Conservation (phyloP, 768 basidiomycete species). For the Rhodotorula graminis region DNA sequence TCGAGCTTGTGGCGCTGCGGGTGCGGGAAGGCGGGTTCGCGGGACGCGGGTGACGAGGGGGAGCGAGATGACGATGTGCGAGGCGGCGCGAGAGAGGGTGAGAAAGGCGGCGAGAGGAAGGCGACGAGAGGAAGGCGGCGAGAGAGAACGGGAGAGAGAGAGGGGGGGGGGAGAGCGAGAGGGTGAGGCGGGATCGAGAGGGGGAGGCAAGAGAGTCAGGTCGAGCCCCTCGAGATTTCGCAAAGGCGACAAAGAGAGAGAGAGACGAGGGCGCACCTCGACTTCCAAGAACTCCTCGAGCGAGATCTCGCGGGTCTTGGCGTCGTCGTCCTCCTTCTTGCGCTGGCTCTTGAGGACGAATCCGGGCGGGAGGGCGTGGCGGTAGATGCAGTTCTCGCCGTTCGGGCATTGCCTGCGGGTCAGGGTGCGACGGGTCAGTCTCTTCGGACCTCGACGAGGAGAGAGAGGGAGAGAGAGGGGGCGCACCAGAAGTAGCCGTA, state of each 20-base stretch:
- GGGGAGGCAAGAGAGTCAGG: too few relatives aligned
- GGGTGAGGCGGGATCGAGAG: neutral
- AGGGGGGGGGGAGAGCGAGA: neutral
- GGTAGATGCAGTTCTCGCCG: neutral
- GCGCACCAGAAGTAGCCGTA: slow-evolving; percentile 81
- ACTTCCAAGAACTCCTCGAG: slow-evolving; percentile 96
- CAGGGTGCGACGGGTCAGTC: neutral
- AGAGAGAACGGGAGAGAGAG: neutral
- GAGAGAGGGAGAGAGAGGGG: neutral
- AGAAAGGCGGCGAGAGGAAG: too few relatives aligned
- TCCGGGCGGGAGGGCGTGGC: slow-evolving; percentile 87
- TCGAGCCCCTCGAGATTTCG: too few relatives aligned
- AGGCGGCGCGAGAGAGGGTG: too few relatives aligned
- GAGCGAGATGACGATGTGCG: too few relatives aligned
- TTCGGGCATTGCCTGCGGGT: slow-evolving; percentile 2
- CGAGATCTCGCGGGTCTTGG: slow-evolving; percentile 76
- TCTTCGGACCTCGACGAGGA: neutral
- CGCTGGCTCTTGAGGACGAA: slow-evolving; percentile 91
- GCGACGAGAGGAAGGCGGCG: too few relatives aligned
- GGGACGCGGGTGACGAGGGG: too few relatives aligned
- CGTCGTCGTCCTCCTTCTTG: slow-evolving; percentile 85
- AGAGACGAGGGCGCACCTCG: slow-evolving; percentile 60
- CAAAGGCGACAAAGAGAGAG: neutral
- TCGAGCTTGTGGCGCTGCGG: slow-evolving; percentile 87
- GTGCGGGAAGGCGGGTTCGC: neutral